These are phyloP conservation scores for Saccharomycopsis javanensis DNA, from an alignment of 805 yeast genomes.

Conservation along the genomic window DNA sequence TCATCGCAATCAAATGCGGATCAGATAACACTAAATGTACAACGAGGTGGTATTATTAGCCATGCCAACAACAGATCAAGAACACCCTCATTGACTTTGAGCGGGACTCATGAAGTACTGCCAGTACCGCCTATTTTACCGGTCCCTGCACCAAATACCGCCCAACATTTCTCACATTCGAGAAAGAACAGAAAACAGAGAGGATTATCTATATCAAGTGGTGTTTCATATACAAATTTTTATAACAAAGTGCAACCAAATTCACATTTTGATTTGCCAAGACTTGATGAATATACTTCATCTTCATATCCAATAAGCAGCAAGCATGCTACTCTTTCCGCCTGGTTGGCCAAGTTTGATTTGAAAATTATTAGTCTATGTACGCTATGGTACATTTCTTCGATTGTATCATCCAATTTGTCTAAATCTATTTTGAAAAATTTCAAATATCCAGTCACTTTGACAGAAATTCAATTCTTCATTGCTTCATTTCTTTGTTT, in stretches of 20 bases:
- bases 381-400: conserved; percentile 65
- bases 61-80: neutral
- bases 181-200: conserved; percentile 8
- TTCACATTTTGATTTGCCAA: neutral
- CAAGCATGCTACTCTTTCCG: neutral
- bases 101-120: neutral
- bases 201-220: conserved; percentile 15
- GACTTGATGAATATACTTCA: neutral
- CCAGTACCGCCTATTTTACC: neutral
- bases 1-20: neutral
- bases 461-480: conserved; percentile 80
- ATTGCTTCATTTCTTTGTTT: conserved; percentile 58
- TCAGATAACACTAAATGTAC: neutral
- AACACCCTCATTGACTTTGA: neutral
- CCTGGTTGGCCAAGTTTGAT: conserved; percentile 1
- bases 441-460: conserved; percentile 75
- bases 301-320: neutral
- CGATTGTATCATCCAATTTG: conserved; percentile 74
- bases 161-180: neutral
- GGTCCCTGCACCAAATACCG: neutral
- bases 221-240: conserved; percentile 19
- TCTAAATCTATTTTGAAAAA: conserved; percentile 64
- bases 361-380: conserved; percentile 45
- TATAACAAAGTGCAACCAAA: conserved; percentile 6
- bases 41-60: neutral